These are phyloP conservation scores for Raffaelea albimanens DNA, from an alignment of 2,329 filamentous ascomycete genomes.

Conservation along the genomic window DNA sequence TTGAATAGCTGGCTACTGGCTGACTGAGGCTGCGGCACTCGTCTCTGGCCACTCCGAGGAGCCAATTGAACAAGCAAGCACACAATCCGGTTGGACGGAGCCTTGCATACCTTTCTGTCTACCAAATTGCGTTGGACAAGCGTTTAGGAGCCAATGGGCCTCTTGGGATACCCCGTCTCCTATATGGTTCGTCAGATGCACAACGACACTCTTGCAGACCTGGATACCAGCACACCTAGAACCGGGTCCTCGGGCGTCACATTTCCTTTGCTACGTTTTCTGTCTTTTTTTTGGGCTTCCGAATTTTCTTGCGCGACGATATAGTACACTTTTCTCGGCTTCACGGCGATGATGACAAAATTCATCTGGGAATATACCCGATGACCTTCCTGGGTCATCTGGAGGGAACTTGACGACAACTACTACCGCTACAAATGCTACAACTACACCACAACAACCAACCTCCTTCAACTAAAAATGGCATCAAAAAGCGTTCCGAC, in stretches of 20 bases:
- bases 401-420: too few species aligned
- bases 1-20: neutral
- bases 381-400: constrained; percentile 7
- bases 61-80: too few species aligned
- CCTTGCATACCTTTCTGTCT: too few species aligned
- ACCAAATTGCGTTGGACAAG: too few species aligned
- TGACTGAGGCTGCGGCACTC: neutral
- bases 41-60: too few species aligned
- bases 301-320: constrained; percentile 4
- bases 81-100: too few species aligned
- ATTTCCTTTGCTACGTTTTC: neutral
- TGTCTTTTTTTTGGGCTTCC: neutral
- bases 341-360: constrained; percentile 21
- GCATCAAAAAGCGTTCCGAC: neutral
- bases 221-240: too few species aligned
- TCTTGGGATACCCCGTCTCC: too few species aligned
- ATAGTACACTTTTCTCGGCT: constrained; percentile 23
- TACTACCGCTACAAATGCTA: too few species aligned
- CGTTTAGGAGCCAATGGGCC: too few species aligned
- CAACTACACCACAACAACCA: neutral
- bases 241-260: neutral
- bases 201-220: too few species aligned
- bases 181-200: too few species aligned
- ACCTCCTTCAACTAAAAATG: constrained; percentile 2
- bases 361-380: constrained; percentile 15